Percentiles rank a stretch among this genome's conserved stretches.
Evolutionary conservation across 768 basidiomycete genomes (phyloP).

Genomic region (Dioszegia crocea): DNA sequence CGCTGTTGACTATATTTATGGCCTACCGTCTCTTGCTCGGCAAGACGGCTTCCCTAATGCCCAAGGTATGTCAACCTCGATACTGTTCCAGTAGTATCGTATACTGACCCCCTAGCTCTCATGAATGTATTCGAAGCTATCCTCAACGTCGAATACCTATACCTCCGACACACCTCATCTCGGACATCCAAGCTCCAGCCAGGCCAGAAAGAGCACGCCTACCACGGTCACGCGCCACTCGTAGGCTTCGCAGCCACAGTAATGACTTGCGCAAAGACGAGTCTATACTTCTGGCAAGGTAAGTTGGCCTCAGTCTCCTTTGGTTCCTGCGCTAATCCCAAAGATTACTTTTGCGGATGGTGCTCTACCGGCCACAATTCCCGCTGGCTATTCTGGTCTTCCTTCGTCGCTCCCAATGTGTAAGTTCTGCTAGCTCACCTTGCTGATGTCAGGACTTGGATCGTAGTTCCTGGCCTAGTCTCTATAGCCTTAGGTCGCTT

Average conservation of each 20-base stretch:
- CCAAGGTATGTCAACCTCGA: conserved; percentile 60
- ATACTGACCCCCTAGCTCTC: conserved; percentile 55
- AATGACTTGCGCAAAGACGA: conserved; percentile 83
- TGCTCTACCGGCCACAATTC: conserved; percentile 70
- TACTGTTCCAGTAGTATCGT: no score
- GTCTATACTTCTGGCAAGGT: conserved; percentile 76
- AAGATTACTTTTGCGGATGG: conserved; percentile 51
- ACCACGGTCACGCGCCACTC: conserved; percentile 61
- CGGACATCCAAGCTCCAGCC: conserved; percentile 16
- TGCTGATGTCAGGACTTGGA: conserved; percentile 64
- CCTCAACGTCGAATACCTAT: conserved; percentile 71
- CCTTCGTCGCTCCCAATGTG: conserved; percentile 9
- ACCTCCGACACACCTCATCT: conserved; percentile 61
- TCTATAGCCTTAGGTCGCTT: conserved; percentile 62
- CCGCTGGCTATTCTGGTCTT: conserved; percentile 50
- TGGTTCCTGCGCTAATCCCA: no score
- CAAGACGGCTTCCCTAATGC: conserved; percentile 80
- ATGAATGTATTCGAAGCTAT: conserved; percentile 73
- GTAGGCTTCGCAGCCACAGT: conserved; percentile 67
- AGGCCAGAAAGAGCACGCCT: conserved; percentile 6
- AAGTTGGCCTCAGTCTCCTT: no score
- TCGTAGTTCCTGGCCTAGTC: conserved; percentile 66
- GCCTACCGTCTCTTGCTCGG: conserved; percentile 60
- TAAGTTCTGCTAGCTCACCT: conserved; percentile 5
- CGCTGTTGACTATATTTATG: conserved; percentile 61